A percentile compares a stretch with the other conserved stretches of the same genome.
phyloP scores from a whole-genome alignment of 306 rosid genomes.

The Styphnolobium japonicum region DNA sequence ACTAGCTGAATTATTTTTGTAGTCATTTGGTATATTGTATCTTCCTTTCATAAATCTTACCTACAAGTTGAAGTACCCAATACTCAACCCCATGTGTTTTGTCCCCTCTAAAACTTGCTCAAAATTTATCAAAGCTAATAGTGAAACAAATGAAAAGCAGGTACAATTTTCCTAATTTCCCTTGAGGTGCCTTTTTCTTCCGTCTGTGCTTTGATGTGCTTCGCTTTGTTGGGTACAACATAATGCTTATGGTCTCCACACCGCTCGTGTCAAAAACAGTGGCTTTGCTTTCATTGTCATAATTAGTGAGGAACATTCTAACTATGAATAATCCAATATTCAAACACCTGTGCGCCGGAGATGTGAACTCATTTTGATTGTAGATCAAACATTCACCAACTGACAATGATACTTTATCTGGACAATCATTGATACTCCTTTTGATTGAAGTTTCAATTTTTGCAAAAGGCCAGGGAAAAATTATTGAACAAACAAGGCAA shows the following conservation, averaged over 20 bases:
- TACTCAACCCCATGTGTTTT: neutral
- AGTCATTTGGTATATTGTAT: neutral
- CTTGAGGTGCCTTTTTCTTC: neutral
- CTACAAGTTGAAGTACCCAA: conserved; percentile 14
- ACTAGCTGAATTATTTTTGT: conserved; percentile 2
- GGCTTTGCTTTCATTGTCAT: conserved; percentile 25
- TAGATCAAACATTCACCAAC: conserved; percentile 31
- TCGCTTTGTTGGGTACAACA: conserved; percentile 38
- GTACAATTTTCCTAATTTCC: conserved; percentile 15
- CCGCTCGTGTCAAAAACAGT: conserved; percentile 41
- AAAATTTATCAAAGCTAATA: neutral
- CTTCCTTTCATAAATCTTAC: conserved; percentile 3
- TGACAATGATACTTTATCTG: conserved; percentile 12
- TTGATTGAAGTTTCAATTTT: neutral
- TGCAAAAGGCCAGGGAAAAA: neutral
- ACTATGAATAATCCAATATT: conserved; percentile 4
- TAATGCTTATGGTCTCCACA: conserved; percentile 29
- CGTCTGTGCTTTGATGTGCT: conserved; percentile 23
- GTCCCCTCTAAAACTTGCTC: neutral
- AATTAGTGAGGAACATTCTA: conserved; percentile 1
- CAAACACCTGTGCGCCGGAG: conserved; percentile 8
- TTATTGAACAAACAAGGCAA: neutral
- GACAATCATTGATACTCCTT: conserved; percentile 11
- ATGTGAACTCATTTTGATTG: conserved; percentile 24
- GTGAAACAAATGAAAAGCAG: conserved; percentile 26